phyloP scores from a whole-genome alignment of 257 asterid species.

The Lithospermum erythrorhizon region DNA sequence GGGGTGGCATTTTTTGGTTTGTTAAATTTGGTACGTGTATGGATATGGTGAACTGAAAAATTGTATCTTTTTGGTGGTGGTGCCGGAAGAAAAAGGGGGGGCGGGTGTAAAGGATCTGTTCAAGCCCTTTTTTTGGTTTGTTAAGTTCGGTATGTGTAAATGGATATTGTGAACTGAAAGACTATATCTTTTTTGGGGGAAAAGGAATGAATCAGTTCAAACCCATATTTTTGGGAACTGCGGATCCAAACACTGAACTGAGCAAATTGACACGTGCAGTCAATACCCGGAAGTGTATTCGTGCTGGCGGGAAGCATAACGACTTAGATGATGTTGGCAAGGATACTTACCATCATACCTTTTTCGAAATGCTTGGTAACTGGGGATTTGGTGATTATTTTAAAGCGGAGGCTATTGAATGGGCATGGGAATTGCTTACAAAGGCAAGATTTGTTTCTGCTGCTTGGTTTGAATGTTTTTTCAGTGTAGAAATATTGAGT shows the following conservation, averaged over 20 bases:
- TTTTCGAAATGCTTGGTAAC: constrained; percentile 98
- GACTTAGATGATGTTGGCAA: constrained; percentile 98
- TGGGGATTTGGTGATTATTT: constrained; percentile 98
- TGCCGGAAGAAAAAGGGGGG: no score
- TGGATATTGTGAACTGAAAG: neutral
- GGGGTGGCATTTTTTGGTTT: no score
- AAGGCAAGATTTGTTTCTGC: constrained; percentile 26
- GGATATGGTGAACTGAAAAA: no score
- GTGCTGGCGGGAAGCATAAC: constrained; percentile 98
- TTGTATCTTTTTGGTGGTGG: no score
- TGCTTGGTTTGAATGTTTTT: neutral
- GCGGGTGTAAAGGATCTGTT: no score
- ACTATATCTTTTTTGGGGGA: no score
- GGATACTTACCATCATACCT: constrained; percentile 97
- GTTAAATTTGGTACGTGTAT: no score
- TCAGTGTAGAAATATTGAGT: no score
- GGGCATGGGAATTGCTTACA: constrained; percentile 98
- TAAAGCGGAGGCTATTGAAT: constrained; percentile 71
- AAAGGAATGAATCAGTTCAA: constrained; percentile 98
- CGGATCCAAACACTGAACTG: constrained; percentile 73
- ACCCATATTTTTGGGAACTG: constrained; percentile 89
- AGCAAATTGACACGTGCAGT: constrained; percentile 90
- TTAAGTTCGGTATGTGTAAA: no score
- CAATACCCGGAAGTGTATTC: constrained; percentile 94
- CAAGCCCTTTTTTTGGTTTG: no score